These are phyloP conservation scores for Talaromyces sp. DNA, from an alignment of 2,329 filamentous ascomycete genomes.

Conservation along the genomic window DNA sequence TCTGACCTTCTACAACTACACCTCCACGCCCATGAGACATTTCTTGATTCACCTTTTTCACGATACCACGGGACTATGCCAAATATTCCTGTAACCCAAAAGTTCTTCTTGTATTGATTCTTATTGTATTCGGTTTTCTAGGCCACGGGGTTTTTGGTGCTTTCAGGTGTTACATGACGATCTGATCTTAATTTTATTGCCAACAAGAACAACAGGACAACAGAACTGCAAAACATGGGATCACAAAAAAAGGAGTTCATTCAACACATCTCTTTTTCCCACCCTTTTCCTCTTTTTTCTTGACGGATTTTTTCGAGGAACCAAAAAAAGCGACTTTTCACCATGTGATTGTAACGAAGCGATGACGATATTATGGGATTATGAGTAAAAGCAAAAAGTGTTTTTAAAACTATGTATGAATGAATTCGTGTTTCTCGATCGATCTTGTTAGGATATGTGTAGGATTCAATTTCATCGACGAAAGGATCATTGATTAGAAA, in stretches of 20 bases:
- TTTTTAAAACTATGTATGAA: neutral
- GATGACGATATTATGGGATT: constrained; percentile 4
- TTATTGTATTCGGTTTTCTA: neutral
- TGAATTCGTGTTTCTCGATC: neutral
- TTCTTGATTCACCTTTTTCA: neutral
- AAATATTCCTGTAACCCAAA: neutral
- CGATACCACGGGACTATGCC: neutral
- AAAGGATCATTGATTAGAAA: too few relatives aligned
- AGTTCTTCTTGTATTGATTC: neutral
- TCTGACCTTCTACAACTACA: neutral
- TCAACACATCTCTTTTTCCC: neutral
- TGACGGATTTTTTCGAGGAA: neutral
- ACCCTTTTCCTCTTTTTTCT: neutral
- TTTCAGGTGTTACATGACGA: neutral
- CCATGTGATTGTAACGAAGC: constrained; percentile 6
- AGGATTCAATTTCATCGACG: too few relatives aligned
- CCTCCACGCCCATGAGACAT: neutral
- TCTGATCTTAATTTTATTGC: neutral
- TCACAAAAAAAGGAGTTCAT: neutral
- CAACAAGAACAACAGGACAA: neutral
- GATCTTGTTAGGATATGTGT: too few relatives aligned
- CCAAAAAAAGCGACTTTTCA: neutral
- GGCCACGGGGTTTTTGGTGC: neutral
- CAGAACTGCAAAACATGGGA: neutral
- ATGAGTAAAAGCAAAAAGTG: neutral